Conservation (phyloP, 106 monocot species). For the Alisma plantagoaquatica region DNA sequence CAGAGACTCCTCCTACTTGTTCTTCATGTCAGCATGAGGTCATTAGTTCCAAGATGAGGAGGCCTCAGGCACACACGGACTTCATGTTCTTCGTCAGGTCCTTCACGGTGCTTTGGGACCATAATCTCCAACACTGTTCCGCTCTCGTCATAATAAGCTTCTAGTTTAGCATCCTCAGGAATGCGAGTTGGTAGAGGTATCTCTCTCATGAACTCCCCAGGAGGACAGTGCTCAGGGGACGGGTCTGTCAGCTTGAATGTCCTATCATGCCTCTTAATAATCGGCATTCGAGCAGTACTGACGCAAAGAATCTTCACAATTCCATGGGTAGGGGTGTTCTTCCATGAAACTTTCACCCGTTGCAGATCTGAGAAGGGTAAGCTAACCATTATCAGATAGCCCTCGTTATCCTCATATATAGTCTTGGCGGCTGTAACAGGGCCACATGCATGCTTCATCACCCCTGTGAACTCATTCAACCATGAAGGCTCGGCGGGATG, state of each 20-base stretch:
- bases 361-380: conserved; percentile 49
- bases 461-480: conserved; percentile 43
- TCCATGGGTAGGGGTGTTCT: conserved; percentile 51
- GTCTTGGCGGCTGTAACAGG: conserved; percentile 62
- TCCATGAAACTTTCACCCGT: conserved; percentile 60
- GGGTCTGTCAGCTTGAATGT: conserved; percentile 46
- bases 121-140: conserved; percentile 61
- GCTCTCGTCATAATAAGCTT: conserved; percentile 58
- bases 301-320: conserved; percentile 52
- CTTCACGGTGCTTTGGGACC: conserved; percentile 48
- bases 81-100: conserved; percentile 63
- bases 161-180: conserved; percentile 58
- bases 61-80: conserved; percentile 54
- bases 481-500: conserved; percentile 19
- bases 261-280: conserved; percentile 44
- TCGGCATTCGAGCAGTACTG: conserved; percentile 46
- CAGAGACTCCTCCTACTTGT: no score
- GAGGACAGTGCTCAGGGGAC: conserved; percentile 56
- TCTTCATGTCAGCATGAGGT: conserved; percentile 17
- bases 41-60: conserved; percentile 39
- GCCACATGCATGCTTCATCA: conserved; percentile 41
- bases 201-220: conserved; percentile 54
- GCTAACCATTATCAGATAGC: conserved; percentile 56
- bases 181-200: conserved; percentile 50
- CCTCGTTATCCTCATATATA: conserved; percentile 54